These are phyloP conservation scores for Umbilicus rupestris DNA, from an alignment of 164 flowering plant species.

Conservation along the genomic window DNA sequence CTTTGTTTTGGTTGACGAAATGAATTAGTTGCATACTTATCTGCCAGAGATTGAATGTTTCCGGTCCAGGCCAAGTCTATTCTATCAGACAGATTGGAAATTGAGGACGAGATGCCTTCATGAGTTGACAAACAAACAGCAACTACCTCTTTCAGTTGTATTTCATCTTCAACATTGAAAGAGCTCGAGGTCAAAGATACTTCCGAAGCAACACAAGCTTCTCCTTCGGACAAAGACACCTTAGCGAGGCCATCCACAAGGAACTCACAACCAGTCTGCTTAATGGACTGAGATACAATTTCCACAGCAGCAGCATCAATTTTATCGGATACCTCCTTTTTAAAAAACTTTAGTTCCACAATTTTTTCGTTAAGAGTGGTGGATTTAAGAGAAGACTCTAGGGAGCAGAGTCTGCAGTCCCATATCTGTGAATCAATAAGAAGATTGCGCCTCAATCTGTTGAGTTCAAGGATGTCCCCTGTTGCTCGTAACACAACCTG, in stretches of 20 bases:
- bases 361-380: conserved; percentile 19
- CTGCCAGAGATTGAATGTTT: conserved; percentile 27
- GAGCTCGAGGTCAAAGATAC: conserved; percentile 10
- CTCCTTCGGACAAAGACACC: conserved; percentile 9
- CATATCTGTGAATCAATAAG: conserved; percentile 59
- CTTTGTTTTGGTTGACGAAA: conserved; percentile 15
- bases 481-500: conserved; percentile 12
- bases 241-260: neutral
- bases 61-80: conserved; percentile 97
- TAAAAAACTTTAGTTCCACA: conserved; percentile 17
- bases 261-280: neutral
- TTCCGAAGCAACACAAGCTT: conserved; percentile 19
- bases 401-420: conserved; percentile 56
- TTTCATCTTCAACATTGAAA: conserved; percentile 19
- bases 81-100: conserved; percentile 63
- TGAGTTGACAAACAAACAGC: conserved; percentile 1
- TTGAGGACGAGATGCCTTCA: conserved; percentile 8
- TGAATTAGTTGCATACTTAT: neutral
- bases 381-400: conserved; percentile 45
- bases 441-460: conserved; percentile 60
- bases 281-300: neutral
- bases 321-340: neutral
- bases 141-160: conserved; percentile 23
- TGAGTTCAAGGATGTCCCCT: conserved; percentile 67
- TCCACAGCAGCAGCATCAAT: neutral